Conservation (phyloP, 1,139 yeast genomes). For the Yamadazyma triangularis region DNA sequence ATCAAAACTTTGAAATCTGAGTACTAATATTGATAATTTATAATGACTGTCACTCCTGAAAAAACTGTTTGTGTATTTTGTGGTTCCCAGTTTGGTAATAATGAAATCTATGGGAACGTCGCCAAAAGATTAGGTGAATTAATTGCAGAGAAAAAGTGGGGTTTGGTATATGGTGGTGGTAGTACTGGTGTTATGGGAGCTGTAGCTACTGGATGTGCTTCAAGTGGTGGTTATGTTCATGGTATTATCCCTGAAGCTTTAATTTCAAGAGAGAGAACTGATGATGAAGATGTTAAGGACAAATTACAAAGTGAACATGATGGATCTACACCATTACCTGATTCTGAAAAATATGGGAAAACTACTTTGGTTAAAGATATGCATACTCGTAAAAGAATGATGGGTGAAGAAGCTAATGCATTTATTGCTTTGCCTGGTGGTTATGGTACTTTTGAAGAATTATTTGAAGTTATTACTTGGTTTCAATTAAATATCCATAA, state of each 20-base stretch:
- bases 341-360: conserved; percentile 61
- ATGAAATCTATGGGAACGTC: conserved; percentile 43
- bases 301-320: conserved; percentile 44
- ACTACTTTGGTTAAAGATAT: conserved; percentile 82
- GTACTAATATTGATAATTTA: no score
- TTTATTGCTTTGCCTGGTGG: conserved; percentile 93
- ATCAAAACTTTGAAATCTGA: no score
- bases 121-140: conserved; percentile 59
- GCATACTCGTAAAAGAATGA: conserved; percentile 84
- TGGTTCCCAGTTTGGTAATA: conserved; percentile 74
- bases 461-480: conserved; percentile 87
- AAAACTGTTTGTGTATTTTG: conserved; percentile 78
- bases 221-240: conserved; percentile 69
- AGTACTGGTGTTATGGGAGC: conserved; percentile 85
- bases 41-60: conserved; percentile 3
- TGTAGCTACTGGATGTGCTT: conserved; percentile 69
- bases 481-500: conserved; percentile 81
- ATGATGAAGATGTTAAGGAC: conserved; percentile 34
- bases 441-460: conserved; percentile 84
- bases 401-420: conserved; percentile 86
- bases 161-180: conserved; percentile 89
- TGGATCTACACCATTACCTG: conserved; percentile 64
- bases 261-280: conserved; percentile 66
- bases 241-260: conserved; percentile 86
- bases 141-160: conserved; percentile 61